phyloP scores from a whole-genome alignment of 306 rosid genomes.

The Styphnolobium japonicum region DNA sequence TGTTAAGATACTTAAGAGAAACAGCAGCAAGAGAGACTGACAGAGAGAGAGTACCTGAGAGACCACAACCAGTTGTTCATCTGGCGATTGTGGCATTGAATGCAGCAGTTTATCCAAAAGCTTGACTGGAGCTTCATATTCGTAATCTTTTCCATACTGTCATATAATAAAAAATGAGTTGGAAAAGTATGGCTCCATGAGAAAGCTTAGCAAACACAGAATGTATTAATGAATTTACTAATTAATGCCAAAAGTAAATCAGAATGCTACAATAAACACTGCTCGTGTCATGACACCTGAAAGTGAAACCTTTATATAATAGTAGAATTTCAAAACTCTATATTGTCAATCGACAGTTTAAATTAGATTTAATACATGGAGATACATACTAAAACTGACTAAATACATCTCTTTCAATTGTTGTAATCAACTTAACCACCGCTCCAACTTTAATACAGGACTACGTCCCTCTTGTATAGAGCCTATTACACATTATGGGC shows the following conservation, averaged over 20 bases:
- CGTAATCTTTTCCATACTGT: constrained; percentile 95
- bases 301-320: not conserved
- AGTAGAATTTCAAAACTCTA: not conserved
- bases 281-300: not conserved
- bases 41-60: constrained; percentile 70
- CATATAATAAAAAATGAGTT: constrained; percentile 19
- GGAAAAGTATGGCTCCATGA: constrained; percentile 6
- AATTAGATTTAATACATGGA: not conserved
- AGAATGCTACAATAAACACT: not conserved
- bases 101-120: constrained; percentile 87
- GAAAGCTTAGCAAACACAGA: constrained; percentile 14
- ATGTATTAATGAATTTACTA: constrained; percentile 11
- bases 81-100: constrained; percentile 77
- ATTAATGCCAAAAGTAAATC: constrained; percentile 10
- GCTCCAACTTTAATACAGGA: constrained; percentile 14
- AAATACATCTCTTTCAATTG: not conserved
- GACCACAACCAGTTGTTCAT: constrained; percentile 89
- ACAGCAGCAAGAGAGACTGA: not conserved
- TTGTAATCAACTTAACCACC: not conserved
- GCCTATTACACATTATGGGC: not conserved
- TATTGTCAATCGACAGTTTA: not conserved
- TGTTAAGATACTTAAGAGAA: not conserved
- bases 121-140: constrained; percentile 92
- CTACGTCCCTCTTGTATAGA: not conserved
- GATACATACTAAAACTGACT: not conserved